phyloP scores from a whole-genome alignment of 768 basidiomycete species.

The Rhodotorula babjevae region DNA sequence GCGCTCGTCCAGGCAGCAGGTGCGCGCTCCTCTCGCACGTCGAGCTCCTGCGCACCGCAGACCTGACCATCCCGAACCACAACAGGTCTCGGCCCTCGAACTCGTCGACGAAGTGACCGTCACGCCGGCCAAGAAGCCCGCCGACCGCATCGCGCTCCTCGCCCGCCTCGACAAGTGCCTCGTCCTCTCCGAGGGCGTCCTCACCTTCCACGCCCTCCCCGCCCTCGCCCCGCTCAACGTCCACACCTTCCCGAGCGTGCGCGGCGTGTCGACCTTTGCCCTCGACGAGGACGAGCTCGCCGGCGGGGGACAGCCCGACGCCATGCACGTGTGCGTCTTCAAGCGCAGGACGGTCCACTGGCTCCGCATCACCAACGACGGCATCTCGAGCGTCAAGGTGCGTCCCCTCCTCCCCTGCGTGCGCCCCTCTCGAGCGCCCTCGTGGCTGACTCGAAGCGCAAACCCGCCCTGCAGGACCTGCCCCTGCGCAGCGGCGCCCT shows the following conservation, averaged over 20 bases:
- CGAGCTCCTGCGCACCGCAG: too few species aligned
- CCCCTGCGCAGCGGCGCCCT: slow-evolving; percentile 47
- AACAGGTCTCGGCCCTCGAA: slow-evolving; percentile 38
- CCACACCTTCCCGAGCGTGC: slow-evolving; percentile 64
- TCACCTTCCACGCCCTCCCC: slow-evolving; percentile 77
- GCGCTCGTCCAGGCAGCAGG: neutral
- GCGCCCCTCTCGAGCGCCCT: neutral
- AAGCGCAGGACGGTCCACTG: slow-evolving; percentile 47
- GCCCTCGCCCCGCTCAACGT: slow-evolving; percentile 66
- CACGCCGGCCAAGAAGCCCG: slow-evolving; percentile 59
- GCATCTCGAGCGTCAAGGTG: slow-evolving; percentile 37
- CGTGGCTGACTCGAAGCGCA: neutral
- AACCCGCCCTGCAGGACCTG: slow-evolving; percentile 2
- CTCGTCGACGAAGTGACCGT: slow-evolving; percentile 66
- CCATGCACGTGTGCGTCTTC: slow-evolving; percentile 47
- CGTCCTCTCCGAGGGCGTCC: slow-evolving; percentile 59
- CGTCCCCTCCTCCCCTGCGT: neutral
- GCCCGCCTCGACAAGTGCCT: slow-evolving; percentile 70
- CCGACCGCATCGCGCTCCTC: slow-evolving; percentile 74
- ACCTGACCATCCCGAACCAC: neutral
- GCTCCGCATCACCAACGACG: slow-evolving; percentile 42
- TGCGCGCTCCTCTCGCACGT: neutral
- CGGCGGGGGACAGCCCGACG: slow-evolving; percentile 36
- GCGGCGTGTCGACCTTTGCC: slow-evolving; percentile 72
- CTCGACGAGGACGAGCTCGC: slow-evolving; percentile 60